These are phyloP conservation scores for Nannochloropsis salina DNA, from an alignment of 108 stramenopile genomes.

Conservation along the genomic window DNA sequence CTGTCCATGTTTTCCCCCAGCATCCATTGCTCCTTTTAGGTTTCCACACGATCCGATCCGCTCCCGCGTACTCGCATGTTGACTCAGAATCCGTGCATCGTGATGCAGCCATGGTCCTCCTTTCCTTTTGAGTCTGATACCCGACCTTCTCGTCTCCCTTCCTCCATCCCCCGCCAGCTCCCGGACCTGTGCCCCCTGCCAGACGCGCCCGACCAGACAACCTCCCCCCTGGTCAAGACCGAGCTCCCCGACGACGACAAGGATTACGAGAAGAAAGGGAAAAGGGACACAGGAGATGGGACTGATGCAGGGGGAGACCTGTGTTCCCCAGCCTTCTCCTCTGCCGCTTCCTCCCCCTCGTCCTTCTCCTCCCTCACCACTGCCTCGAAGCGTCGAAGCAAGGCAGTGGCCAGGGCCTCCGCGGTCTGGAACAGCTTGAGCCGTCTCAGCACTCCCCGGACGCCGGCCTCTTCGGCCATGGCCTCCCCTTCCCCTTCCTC, in stretches of 20 bases:
- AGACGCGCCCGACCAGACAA: neutral
- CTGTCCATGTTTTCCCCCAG: no score
- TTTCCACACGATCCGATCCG: no score
- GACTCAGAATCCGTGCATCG: no score
- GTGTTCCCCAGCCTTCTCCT: neutral
- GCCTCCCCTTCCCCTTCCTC: neutral
- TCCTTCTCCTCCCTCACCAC: neutral
- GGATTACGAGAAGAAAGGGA: neutral
- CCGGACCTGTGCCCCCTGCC: no score
- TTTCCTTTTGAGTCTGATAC: no score
- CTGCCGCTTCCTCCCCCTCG: neutral
- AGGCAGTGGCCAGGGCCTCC: neutral
- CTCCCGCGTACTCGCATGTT: no score
- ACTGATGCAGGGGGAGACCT: neutral
- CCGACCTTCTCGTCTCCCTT: neutral
- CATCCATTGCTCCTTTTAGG: no score
- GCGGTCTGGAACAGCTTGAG: neutral
- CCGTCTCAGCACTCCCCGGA: neutral
- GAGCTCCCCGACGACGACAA: neutral
- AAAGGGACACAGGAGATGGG: neutral
- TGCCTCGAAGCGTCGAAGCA: neutral
- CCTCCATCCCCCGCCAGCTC: neutral
- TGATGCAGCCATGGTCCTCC: no score
- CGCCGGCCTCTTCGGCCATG: neutral
- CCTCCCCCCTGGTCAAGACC: constrained; percentile 9